These are phyloP conservation scores for Diddensiella transvaalensis DNA, from an alignment of 805 yeast genomes.

Conservation along the genomic window DNA sequence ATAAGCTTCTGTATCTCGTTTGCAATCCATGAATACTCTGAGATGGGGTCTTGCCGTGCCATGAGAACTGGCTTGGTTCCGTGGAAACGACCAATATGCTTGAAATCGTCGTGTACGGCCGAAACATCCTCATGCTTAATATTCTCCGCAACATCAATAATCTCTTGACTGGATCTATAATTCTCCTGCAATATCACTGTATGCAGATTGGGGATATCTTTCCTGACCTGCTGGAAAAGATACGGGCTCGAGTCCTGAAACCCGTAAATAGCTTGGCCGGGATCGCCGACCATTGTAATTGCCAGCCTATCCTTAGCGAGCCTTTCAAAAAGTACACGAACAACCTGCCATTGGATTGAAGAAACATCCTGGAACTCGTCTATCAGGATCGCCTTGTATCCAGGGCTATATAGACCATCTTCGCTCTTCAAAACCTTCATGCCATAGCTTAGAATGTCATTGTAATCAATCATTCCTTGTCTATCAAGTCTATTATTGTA, in stretches of 20 bases:
- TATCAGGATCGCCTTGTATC: conserved; percentile 51
- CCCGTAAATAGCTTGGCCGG: conserved; percentile 90
- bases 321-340: conserved; percentile 46
- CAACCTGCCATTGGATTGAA: conserved; percentile 65
- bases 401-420: neutral
- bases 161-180: conserved; percentile 72
- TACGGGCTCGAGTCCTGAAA: conserved; percentile 74
- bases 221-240: conserved; percentile 59
- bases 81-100: conserved; percentile 6
- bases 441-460: conserved; percentile 15
- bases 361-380: conserved; percentile 97
- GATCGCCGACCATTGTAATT: conserved; percentile 90
- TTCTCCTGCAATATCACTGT: conserved; percentile 56
- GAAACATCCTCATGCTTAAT: conserved; percentile 56
- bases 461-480: conserved; percentile 15
- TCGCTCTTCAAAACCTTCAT: conserved; percentile 6
- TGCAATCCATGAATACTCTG: conserved; percentile 60
- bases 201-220: conserved; percentile 33
- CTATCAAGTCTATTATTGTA: conserved; percentile 10
- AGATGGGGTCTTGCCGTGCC: conserved; percentile 37
- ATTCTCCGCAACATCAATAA: conserved; percentile 59
- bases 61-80: conserved; percentile 34
- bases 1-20: conserved; percentile 49
- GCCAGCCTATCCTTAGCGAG: conserved; percentile 4
- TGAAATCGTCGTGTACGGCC: conserved; percentile 18